Conservation (phyloP, 2,329 filamentous ascomycete genomes). For the Pezicula neosporulosa region DNA sequence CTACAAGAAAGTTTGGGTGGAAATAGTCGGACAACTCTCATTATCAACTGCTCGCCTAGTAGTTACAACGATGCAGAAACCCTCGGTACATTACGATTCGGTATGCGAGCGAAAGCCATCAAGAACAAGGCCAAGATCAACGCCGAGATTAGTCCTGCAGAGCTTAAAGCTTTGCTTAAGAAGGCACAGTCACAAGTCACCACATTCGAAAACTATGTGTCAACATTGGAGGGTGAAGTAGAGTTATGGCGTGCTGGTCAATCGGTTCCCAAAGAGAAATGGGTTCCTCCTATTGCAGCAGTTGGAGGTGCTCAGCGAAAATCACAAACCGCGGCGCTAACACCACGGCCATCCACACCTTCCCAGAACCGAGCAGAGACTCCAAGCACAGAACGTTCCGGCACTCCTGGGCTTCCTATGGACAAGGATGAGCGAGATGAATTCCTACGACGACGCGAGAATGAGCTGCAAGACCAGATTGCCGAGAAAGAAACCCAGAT, state of each 20-base stretch:
- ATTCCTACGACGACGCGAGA: slow-evolving; percentile 87
- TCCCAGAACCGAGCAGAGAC: slow-evolving; percentile 60
- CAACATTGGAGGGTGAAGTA: slow-evolving; percentile 79
- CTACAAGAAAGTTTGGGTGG: slow-evolving; percentile 95
- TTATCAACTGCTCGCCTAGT: slow-evolving; percentile 98
- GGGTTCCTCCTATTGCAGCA: slow-evolving; percentile 65
- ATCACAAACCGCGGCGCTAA: slow-evolving; percentile 43
- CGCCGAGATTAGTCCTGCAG: slow-evolving; percentile 90
- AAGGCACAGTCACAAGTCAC: slow-evolving; percentile 89
- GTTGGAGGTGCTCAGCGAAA: slow-evolving; percentile 42
- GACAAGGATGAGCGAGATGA: slow-evolving; percentile 98
- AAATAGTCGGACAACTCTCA: slow-evolving; percentile 96
- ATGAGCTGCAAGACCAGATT: slow-evolving; percentile 94
- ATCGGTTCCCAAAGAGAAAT: slow-evolving; percentile 81
- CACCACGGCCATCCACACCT: slow-evolving; percentile 54
- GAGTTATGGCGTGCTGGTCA: slow-evolving; percentile 86
- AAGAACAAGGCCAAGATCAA: slow-evolving; percentile 99
- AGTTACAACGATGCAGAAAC: slow-evolving; percentile 98
- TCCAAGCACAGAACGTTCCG: slow-evolving; percentile 74
- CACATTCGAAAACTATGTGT: slow-evolving; percentile 84
- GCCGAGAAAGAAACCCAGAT: slow-evolving; percentile 87
- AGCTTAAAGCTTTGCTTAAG: slow-evolving; percentile 89
- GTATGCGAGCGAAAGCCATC: slow-evolving; percentile 95
- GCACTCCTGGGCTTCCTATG: slow-evolving; percentile 80
- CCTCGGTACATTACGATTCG: slow-evolving; percentile 85